Evolutionary conservation across 352 stramenopile species (phyloP), one percentile per base, ranked within the genome.

Genomic region (Pythium guiyangense): DNA sequence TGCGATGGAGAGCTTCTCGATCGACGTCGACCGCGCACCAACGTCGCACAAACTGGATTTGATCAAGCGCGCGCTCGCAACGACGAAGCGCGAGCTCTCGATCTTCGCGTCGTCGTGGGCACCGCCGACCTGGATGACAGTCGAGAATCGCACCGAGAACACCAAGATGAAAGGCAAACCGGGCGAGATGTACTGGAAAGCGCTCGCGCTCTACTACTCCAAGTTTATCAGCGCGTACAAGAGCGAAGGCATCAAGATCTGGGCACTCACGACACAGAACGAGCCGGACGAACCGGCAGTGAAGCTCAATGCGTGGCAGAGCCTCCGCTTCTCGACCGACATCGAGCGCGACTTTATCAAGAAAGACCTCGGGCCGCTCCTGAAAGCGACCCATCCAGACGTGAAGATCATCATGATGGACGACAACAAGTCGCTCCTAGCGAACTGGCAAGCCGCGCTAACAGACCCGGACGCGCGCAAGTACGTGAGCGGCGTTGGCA

Each of bases 161-260:
- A 84, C 73, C 10, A 60, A 70, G 17, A 43, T 92, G 9, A 77
- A 80, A 12, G 84, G 84, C 2, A 58, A 83, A 35, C 70, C 78
- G 0, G 74, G 81, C 29, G 84, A 87, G 18, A 51, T 59, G 25
- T 89, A 94, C 52, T 87, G 88, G 77, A 60, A 77, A 20, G 82
- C 88, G 2, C 70, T 90, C 31, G 88, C 88, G 20, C 69, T 91
- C 6, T 97, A 96, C 58, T 93, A 96, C 64, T 79, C 75, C 61
- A 88, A 88, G 52, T 97, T 97, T 54, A 70, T 97, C 12, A 69
- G 70, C n/a, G 89, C 73, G 51, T 97, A 97, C 74, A 74, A 85
- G 40, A 64, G 66, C 9, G 71, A 86, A 54, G 77, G 79, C 8
- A 73, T 96, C 26, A 54, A 84, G 11, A 80, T 96, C 51, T 96